These are phyloP conservation scores for Penicillium sp. DNA, from an alignment of 2,329 filamentous ascomycete species.

Conservation along the genomic window DNA sequence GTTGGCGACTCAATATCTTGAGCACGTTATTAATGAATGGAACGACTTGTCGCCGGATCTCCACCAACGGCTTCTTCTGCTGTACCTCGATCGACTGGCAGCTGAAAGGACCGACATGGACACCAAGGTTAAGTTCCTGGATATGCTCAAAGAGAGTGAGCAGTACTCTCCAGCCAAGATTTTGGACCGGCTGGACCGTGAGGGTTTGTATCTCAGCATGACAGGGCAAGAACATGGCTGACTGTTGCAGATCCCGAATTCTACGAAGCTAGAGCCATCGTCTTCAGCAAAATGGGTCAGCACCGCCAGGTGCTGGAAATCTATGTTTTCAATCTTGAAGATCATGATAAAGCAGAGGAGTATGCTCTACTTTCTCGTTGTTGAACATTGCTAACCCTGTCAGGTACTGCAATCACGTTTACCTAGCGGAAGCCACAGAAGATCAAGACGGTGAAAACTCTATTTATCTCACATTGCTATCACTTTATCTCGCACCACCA, in stretches of 20 bases:
- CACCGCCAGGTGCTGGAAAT: constrained; percentile 96
- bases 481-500: constrained; percentile 79
- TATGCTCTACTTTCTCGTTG: no score
- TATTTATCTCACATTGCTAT: constrained; percentile 87
- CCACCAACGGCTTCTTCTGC: constrained; percentile 73
- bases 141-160: constrained; percentile 67
- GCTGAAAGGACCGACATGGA: constrained; percentile 46
- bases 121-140: constrained; percentile 61
- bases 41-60: constrained; percentile 79
- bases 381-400: constrained; percentile 14
- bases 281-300: constrained; percentile 89
- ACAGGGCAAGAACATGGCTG: constrained; percentile 1
- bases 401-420: constrained; percentile 83
- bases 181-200: constrained; percentile 68
- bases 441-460: constrained; percentile 58
- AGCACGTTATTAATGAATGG: constrained; percentile 84
- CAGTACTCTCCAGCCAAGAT: constrained; percentile 77
- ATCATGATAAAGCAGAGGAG: constrained; percentile 89
- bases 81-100: constrained; percentile 57
- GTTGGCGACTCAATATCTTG: constrained; percentile 75
- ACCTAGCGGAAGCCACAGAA: constrained; percentile 50
- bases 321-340: constrained; percentile 88
- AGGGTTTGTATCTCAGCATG: constrained; percentile 50
- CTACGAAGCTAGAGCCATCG: constrained; percentile 81
- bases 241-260: constrained; percentile 64